Evolutionary conservation across 2,329 filamentous ascomycete species (phyloP), one percentile per base, ranked within the genome.

Genomic region (Dichotomopilus funicola): DNA sequence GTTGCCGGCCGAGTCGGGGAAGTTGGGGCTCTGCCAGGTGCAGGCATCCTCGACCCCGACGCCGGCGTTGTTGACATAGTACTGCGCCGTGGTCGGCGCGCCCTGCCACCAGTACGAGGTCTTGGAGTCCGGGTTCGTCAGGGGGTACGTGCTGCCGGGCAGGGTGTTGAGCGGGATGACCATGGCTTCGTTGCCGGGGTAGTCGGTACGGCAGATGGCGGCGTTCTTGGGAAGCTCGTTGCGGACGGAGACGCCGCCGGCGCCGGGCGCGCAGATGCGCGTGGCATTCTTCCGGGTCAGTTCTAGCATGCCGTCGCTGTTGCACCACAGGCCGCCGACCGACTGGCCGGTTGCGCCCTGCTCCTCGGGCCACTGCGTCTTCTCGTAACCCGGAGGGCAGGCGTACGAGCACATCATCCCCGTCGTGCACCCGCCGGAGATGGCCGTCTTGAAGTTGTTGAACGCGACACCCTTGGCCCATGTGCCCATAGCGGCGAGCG

Each of bases 51-150:
- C 70, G 56, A 83, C 74, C 13, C 73, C 65, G 52, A 87, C 76
- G 58, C 90, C 91, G 64, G 82, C 79, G 65, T 88, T 88, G 81
- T 97, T 97, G 73, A 97, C 81, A 70, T 99, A 99, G 81, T 96
- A 97, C 75, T 97, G 94, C 45, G 91, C 91, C 48, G 89, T 91
- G 51, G 94, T 97, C 50, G 75, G 65, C 70, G 80, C 80, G 64
- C 81, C 81, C 66, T 89, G 64, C 89, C 89, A 95, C 59, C 78
- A 73, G 77, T 91, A 97, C 78, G 92, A 95, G 50, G 75, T 78
- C 49, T 70, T 68, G 58, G 85, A 83, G 62, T 87, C 74, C 47
- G 92, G 88, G 77, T 89, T 92, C 68, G 88, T 89, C 62, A 99
- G 74, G 38, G 77, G 72, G 58, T 82, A 74, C 33, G 73, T 79